phyloP scores from a whole-genome alignment of 1,284 basidiomycete species.

The Anthracocystis walkeri region DNA sequence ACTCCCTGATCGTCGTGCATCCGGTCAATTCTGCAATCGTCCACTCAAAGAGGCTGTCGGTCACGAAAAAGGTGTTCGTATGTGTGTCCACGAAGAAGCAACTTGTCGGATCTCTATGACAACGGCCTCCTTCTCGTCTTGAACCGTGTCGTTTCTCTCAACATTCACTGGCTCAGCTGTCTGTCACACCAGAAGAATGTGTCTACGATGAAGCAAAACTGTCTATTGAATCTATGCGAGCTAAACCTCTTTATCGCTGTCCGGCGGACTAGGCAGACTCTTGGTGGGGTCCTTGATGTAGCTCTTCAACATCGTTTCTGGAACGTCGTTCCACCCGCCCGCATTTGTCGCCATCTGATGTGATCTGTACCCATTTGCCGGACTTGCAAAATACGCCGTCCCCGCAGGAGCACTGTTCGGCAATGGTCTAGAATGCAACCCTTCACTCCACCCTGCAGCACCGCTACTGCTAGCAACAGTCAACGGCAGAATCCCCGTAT shows the following conservation, averaged over 20 bases:
- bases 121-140: too few species aligned
- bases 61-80: too few species aligned
- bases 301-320: constrained; percentile 22
- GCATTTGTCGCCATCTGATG: constrained; percentile 3
- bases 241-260: constrained; percentile 49
- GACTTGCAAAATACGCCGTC: background rate
- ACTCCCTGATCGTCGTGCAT: too few species aligned
- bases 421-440: background rate
- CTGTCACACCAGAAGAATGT: background rate
- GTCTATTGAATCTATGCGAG: background rate
- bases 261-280: constrained; percentile 39
- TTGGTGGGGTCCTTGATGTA: constrained; percentile 47
- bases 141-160: too few species aligned
- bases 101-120: too few species aligned
- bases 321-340: constrained; percentile 42
- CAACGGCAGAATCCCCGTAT: constrained; percentile 11
- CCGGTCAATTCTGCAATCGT: too few species aligned
- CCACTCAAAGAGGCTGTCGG: too few species aligned
- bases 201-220: background rate
- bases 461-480: background rate
- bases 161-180: background rate
- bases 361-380: background rate
- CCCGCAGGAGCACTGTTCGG: background rate
- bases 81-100: too few species aligned
- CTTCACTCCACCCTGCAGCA: background rate